A percentile compares a stretch with the other conserved stretches of the same genome.
phyloP scores from a whole-genome alignment of 164 flowering plant genomes.

The Magnolia officinalis region DNA sequence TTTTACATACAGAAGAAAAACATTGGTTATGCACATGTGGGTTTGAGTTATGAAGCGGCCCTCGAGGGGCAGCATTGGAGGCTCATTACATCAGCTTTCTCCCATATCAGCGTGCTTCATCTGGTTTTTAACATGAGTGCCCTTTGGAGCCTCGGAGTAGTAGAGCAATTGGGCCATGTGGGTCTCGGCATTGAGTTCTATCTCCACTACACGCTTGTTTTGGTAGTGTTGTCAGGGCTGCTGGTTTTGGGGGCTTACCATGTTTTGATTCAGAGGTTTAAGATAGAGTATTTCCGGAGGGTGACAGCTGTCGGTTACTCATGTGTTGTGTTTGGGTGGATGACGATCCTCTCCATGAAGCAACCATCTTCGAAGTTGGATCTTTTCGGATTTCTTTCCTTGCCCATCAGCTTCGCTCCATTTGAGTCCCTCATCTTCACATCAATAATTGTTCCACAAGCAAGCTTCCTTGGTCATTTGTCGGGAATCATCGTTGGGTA shows the following conservation, averaged over 20 bases:
- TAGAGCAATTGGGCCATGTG: slow-evolving; percentile 67
- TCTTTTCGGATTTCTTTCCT: slow-evolving; percentile 84
- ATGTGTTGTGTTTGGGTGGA: slow-evolving; percentile 98
- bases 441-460: slow-evolving; percentile 96
- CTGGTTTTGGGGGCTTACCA: slow-evolving; percentile 74
- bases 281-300: slow-evolving; percentile 80
- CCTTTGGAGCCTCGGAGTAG: slow-evolving; percentile 89
- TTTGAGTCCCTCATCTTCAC: slow-evolving; percentile 92
- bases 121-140: slow-evolving; percentile 98
- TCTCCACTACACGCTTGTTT: slow-evolving; percentile 79
- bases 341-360: slow-evolving; percentile 87
- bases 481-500: slow-evolving; percentile 92
- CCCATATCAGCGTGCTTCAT: slow-evolving; percentile 87
- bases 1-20: slow-evolving; percentile 84
- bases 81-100: slow-evolving; percentile 86
- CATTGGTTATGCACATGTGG: slow-evolving; percentile 87
- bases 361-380: slow-evolving; percentile 88
- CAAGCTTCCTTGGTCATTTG: slow-evolving; percentile 93
- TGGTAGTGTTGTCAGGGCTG: slow-evolving; percentile 70
- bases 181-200: slow-evolving; percentile 78
- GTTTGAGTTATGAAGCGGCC: slow-evolving; percentile 85
- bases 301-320: slow-evolving; percentile 98
- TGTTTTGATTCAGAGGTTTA: slow-evolving; percentile 65
- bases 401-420: slow-evolving; percentile 96
- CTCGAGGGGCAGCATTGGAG: slow-evolving; percentile 93